A percentile compares a stretch with the other conserved stretches of the same genome.
Evolutionary conservation across 805 yeast genomes (phyloP).

Genomic region (Ogataea methanolica): DNA sequence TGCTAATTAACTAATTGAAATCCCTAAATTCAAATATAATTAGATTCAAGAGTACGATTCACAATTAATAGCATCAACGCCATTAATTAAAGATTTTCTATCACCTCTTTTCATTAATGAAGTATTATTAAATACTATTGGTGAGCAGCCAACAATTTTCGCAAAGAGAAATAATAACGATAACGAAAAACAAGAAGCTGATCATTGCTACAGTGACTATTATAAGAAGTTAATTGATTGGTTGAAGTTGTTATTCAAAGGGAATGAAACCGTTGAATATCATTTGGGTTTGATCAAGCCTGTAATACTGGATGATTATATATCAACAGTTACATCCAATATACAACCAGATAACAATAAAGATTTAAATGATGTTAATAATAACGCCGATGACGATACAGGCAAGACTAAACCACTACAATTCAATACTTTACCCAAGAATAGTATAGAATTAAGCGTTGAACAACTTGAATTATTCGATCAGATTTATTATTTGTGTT

Average conservation of each 20-base stretch:
- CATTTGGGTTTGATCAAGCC: constrained; percentile 10
- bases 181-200: neutral
- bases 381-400: no score
- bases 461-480: constrained; percentile 11
- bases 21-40: neutral
- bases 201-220: constrained; percentile 3
- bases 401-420: no score
- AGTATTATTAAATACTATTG: constrained; percentile 15
- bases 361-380: no score
- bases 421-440: neutral
- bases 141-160: constrained; percentile 10
- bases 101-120: constrained; percentile 15
- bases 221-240: constrained; percentile 6
- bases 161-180: no score
- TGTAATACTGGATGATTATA: constrained; percentile 6
- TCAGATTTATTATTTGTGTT: constrained; percentile 22
- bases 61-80: constrained; percentile 7
- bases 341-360: no score
- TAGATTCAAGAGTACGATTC: constrained; percentile 20
- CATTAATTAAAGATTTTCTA: constrained; percentile 8
- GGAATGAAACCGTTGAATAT: constrained; percentile 12
- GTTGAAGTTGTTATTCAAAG: constrained; percentile 9
- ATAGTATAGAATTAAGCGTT: neutral
- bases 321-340: neutral
- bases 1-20: neutral